A percentile compares a stretch with the other conserved stretches of the same genome.
These are phyloP conservation scores for Neurospora discreta DNA, from an alignment of 495 filamentous ascomycete genomes.

Conservation along the genomic window DNA sequence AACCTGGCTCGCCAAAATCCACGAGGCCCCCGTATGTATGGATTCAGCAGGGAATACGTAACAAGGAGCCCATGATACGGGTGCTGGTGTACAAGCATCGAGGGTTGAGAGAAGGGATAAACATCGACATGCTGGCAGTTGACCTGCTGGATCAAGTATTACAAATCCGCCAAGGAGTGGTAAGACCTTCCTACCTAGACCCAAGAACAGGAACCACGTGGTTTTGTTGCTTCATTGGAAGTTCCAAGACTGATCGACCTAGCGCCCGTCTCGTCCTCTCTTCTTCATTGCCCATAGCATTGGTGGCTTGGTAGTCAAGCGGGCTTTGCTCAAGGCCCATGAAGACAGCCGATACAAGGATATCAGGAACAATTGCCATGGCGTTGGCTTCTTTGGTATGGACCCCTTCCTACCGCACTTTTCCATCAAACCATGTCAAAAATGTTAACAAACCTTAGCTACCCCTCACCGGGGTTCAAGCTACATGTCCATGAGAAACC, in stretches of 20 bases:
- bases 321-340: slow-evolving; percentile 41
- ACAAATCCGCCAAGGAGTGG: slow-evolving; percentile 24
- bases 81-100: slow-evolving; percentile 48
- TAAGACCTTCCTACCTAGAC: slow-evolving; percentile 5
- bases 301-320: slow-evolving; percentile 50
- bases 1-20: slow-evolving; percentile 6
- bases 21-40: slow-evolving; percentile 18
- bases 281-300: slow-evolving; percentile 59
- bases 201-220: not conserved
- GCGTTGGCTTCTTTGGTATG: slow-evolving; percentile 50
- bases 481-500: slow-evolving; percentile 48
- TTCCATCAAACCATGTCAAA: too few relatives aligned
- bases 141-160: slow-evolving; percentile 38
- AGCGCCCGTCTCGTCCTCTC: slow-evolving; percentile 34
- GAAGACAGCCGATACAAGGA: slow-evolving; percentile 23
- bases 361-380: slow-evolving; percentile 47
- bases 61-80: slow-evolving; percentile 30
- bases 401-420: not conserved
- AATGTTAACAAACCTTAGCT: slow-evolving; percentile 21
- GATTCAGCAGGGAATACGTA: slow-evolving; percentile 31
- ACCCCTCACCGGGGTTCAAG: slow-evolving; percentile 57
- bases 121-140: slow-evolving; percentile 36
- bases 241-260: not conserved
- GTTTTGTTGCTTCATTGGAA: not conserved
- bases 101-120: slow-evolving; percentile 33